Conservation (phyloP, 2,329 filamentous ascomycete genomes). For the Aciculosporium take region DNA sequence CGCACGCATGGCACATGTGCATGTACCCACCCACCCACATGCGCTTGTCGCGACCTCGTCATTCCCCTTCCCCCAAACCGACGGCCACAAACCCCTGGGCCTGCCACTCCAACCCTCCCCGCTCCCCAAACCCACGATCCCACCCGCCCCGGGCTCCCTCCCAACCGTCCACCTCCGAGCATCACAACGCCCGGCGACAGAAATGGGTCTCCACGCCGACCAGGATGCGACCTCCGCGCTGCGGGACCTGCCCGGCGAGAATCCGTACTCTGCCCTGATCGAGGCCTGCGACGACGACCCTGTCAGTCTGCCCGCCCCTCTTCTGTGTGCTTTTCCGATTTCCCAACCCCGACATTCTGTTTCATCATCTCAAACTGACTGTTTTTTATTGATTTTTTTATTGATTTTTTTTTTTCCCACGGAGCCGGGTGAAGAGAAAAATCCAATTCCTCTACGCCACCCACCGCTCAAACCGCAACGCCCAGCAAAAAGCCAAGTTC, state of each 20-base stretch:
- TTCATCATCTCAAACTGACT: too few species aligned
- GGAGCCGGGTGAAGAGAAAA: constrained; percentile 31
- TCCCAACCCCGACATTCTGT: too few species aligned
- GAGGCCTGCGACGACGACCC: constrained; percentile 49
- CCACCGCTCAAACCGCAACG: constrained; percentile 64
- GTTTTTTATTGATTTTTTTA: too few species aligned
- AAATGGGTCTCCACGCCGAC: constrained; percentile 7
- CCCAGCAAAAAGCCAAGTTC: constrained; percentile 60
- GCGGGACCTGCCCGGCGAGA: constrained; percentile 44
- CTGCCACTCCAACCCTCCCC: too few species aligned
- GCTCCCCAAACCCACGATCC: too few species aligned
- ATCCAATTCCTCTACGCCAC: constrained; percentile 59
- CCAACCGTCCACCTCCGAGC: not conserved
- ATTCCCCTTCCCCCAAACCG: too few species aligned
- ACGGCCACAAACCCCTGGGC: too few species aligned
- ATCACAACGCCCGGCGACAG: not conserved
- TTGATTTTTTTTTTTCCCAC: not conserved
- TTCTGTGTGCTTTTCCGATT: too few species aligned
- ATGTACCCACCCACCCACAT: too few species aligned
- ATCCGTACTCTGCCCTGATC: constrained; percentile 66
- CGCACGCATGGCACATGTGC: too few species aligned
- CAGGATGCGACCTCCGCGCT: constrained; percentile 33
- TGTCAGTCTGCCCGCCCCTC: constrained; percentile 27
- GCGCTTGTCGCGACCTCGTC: too few species aligned
- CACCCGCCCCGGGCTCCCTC: too few species aligned